Base-by-base conservation (phyloP, 2,329 filamentous ascomycete genomes). In the Aureobasidium mangrovei region DNA sequence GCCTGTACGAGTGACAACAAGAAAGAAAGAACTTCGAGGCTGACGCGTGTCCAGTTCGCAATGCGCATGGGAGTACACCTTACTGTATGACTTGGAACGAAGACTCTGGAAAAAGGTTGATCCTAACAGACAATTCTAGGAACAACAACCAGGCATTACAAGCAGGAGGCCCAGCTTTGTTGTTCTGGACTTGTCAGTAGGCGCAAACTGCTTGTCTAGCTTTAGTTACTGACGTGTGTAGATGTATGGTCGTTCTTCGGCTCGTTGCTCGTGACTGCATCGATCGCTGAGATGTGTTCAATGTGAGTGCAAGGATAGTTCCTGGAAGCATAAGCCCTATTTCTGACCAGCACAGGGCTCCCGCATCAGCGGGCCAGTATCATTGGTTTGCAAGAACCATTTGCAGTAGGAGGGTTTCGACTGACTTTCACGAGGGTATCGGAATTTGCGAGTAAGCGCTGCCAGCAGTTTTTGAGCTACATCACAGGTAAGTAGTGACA, bases 41-140 rank as follows among this genome's bases (percentile, higher is more conserved):
- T 24, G 7, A 26, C 36, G 9, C 7, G n/a, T 3, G 1, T 73
- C 73, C 55, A 73, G 74, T 7, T 69, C 76, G 35, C 72, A 77
- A 62, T 73, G 71, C 39, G 77, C 76, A 0, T 79, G 77, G 77
- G 77, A 80, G 59, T 70, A 71, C n/a, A 64, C 71, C 3, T 60
- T 76, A 4, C 68, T 68, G 48, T 52, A 36, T 8, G 48, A 27
- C 8, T 40, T 10, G 8, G 8, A 35, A 4, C 12, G 4, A 18
- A 44, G 9, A 10, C 10, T 26, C 9, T 31, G 41, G 7, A 44
- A 27, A 41, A 12, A 3, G 12, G 9, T 24, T 12, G 12, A 7
- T 44, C 4, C 48, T 52, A 10, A 52, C 12, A 2, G 10, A 27
- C 6, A 24, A 7, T 7, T 35, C 7, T 12, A 52, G 48, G 60